Evolutionary conservation across 2,329 filamentous ascomycete genomes (phyloP).

Genomic region (Aspergillus viridinutans): DNA sequence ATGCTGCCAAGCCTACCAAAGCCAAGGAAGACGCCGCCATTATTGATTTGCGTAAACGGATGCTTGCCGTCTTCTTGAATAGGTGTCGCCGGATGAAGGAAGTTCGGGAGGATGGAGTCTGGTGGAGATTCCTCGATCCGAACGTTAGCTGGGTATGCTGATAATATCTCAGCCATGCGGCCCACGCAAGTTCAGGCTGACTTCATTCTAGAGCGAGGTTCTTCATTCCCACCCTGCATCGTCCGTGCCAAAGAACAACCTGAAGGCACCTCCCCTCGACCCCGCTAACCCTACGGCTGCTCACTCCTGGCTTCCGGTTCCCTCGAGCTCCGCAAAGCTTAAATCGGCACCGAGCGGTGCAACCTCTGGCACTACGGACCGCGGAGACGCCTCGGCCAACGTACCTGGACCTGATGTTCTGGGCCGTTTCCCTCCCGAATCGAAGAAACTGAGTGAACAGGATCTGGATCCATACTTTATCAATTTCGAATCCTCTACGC

Average conservation of each 20-base stretch:
- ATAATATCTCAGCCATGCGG: neutral
- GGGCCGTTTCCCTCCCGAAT: conserved; percentile 76
- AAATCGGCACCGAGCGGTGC: conserved; percentile 47
- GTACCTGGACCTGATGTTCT: conserved; percentile 62
- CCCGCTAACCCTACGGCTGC: conserved; percentile 86
- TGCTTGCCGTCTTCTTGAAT: conserved; percentile 94
- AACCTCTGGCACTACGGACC: conserved; percentile 38
- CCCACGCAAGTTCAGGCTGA: conserved; percentile 25
- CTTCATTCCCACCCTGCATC: conserved; percentile 84
- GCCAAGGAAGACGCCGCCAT: conserved; percentile 97
- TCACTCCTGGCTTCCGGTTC: conserved; percentile 83
- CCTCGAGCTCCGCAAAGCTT: conserved; percentile 79
- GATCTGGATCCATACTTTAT: conserved; percentile 96
- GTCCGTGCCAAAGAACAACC: conserved; percentile 86
- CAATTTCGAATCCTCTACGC: conserved; percentile 85
- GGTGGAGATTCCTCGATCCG: conserved; percentile 96
- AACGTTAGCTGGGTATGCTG: conserved; percentile 90
- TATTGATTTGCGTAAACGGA: conserved; percentile 92
- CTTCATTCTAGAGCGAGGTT: conserved; percentile 71
- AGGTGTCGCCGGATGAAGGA: conserved; percentile 89
- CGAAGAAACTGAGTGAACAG: conserved; percentile 72
- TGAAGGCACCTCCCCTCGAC: conserved; percentile 93
- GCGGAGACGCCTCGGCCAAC: conserved; percentile 54
- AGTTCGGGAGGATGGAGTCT: conserved; percentile 86
- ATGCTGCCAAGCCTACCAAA: conserved; percentile 94